A percentile compares a stretch with the other conserved stretches of the same genome.
Evolutionary conservation across 768 basidiomycete genomes (phyloP).

Genomic region (Wakefieldia striispora): DNA sequence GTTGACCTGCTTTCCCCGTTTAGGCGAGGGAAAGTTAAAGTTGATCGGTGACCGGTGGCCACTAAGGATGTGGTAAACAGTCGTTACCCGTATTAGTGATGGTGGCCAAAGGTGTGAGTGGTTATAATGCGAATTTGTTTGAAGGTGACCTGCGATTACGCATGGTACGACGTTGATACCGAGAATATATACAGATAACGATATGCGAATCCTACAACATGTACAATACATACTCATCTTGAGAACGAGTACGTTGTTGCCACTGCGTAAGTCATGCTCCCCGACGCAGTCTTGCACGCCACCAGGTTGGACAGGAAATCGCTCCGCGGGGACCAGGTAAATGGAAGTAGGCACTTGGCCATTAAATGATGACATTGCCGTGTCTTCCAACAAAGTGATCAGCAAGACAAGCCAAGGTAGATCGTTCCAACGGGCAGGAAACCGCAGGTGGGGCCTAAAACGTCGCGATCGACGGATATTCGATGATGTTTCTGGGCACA

Average conservation of each 20-base stretch:
- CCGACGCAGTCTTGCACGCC: conserved; percentile 88
- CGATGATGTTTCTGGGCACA: conserved; percentile 71
- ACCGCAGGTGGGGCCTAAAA: conserved; percentile 88
- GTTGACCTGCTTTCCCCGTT: no score
- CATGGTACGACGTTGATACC: no score
- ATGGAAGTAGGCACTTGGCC: conserved; percentile 92
- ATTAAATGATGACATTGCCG: conserved; percentile 75
- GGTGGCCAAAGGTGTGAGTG: no score
- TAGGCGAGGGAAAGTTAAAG: no score
- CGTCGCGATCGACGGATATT: conserved; percentile 68
- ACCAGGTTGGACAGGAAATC: conserved; percentile 76
- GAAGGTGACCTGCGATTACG: no score
- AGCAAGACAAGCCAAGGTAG: conserved; percentile 1
- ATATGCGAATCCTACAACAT: conserved; percentile 1
- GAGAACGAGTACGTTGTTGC: no score
- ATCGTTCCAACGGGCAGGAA: conserved; percentile 78
- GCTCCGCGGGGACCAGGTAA: conserved; percentile 69
- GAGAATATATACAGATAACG: conserved; percentile 1
- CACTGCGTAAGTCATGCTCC: background rate
- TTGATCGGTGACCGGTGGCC: no score
- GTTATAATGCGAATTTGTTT: no score
- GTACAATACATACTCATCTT: no score
- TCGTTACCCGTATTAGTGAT: no score
- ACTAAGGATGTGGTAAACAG: no score
- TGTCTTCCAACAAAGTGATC: conserved; percentile 37